Evolutionary conservation across 495 filamentous ascomycete species (phyloP).

Genomic region (Pyrenopolyporus hunteri): DNA sequence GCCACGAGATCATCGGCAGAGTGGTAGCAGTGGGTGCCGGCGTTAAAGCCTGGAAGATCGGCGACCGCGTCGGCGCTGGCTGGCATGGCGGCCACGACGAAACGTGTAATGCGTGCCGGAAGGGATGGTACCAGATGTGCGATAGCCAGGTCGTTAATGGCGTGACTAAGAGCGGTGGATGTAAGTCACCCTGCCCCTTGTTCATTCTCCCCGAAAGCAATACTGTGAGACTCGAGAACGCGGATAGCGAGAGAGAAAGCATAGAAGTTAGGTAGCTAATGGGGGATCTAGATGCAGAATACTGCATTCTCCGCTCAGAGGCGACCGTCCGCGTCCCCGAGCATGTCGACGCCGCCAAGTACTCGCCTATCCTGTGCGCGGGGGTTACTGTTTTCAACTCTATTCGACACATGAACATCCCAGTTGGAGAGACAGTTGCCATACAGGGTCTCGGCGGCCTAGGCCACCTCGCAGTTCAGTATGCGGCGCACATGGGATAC

Average conservation of each 20-base stretch:
- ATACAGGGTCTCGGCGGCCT: conserved; percentile 70
- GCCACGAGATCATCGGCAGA: conserved; percentile 59
- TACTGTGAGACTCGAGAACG: background rate
- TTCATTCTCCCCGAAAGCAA: background rate
- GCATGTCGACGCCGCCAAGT: conserved; percentile 4
- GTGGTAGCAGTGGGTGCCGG: conserved; percentile 44
- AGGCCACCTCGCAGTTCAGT: conserved; percentile 71
- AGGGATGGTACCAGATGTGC: conserved; percentile 11
- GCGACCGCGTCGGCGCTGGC: background rate
- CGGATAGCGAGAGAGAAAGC: no score
- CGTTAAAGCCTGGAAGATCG: background rate
- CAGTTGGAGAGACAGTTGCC: conserved; percentile 49
- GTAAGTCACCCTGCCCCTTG: background rate
- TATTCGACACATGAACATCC: conserved; percentile 2
- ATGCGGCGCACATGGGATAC: conserved; percentile 68
- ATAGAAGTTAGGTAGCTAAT: no score
- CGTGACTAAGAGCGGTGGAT: conserved; percentile 1
- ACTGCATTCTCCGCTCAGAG: background rate
- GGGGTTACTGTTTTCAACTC: conserved; percentile 2
- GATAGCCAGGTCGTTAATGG: conserved; percentile 5
- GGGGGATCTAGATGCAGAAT: background rate
- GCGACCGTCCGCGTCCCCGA: background rate
- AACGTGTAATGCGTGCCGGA: conserved; percentile 1
- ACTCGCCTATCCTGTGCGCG: background rate
- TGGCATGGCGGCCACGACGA: conserved; percentile 7